A percentile compares a stretch with the other conserved stretches of the same genome.
Evolutionary conservation across 768 basidiomycete species (phyloP).

Genomic region (Leccinum rimulosum): DNA sequence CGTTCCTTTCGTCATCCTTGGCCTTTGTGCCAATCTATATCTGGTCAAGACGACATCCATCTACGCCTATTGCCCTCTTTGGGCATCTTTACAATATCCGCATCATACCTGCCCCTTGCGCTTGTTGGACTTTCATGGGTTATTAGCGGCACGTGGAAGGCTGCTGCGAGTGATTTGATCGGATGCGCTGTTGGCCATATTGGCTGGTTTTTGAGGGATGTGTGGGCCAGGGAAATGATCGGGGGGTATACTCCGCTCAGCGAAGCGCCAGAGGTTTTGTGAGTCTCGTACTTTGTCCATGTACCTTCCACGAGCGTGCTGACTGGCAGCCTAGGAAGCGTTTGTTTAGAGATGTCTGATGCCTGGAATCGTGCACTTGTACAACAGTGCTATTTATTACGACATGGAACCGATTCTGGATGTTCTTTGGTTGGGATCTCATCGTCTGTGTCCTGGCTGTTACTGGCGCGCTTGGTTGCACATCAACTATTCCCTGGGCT

Average conservation of each 20-base stretch:
- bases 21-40: constrained; percentile 96
- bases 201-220: constrained; percentile 82
- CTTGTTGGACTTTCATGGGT: constrained; percentile 87
- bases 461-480: not conserved
- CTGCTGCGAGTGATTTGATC: constrained; percentile 76
- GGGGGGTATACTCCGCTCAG: constrained; percentile 72
- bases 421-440: not conserved
- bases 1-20: constrained; percentile 89
- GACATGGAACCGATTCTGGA: not conserved
- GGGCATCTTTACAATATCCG: constrained; percentile 90
- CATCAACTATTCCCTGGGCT: not conserved
- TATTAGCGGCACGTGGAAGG: constrained; percentile 79
- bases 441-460: not conserved
- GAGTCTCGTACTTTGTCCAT: constrained; percentile 32
- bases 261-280: constrained; percentile 70
- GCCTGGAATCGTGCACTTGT: constrained; percentile 4
- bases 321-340: constrained; percentile 46
- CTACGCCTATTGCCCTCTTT: constrained; percentile 94
- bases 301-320: not conserved
- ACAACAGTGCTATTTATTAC: constrained; percentile 1
- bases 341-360: constrained; percentile 56
- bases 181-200: constrained; percentile 88
- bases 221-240: constrained; percentile 85
- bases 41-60: constrained; percentile 94
- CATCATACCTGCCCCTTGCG: constrained; percentile 91